Conservation (phyloP, 192 early-diverging fungal species). For the Podila horticola region DNA sequence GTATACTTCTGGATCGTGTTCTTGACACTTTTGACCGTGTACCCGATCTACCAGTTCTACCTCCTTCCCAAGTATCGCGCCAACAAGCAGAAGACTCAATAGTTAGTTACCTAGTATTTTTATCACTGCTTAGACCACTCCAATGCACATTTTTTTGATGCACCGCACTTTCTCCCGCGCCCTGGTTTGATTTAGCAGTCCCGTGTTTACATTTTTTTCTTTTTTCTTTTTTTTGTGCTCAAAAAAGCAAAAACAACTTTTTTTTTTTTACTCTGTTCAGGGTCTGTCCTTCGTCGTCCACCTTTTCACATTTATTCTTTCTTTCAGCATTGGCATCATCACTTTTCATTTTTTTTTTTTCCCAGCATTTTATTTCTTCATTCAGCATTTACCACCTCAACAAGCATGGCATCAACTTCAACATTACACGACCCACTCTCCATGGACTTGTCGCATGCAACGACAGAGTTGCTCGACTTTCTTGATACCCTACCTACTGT, state of each 20-base stretch:
- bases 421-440: conserved; percentile 47
- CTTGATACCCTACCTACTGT: conserved; percentile 43
- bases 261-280: neutral
- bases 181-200: too few species aligned
- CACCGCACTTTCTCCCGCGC: too few species aligned
- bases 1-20: conserved; percentile 81
- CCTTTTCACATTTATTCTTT: neutral
- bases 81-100: conserved; percentile 20
- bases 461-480: conserved; percentile 40
- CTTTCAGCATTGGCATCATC: conserved; percentile 5
- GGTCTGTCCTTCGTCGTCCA: conserved; percentile 5
- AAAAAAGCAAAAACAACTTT: neutral
- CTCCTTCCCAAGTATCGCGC: conserved; percentile 23
- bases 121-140: too few species aligned
- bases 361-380: conserved; percentile 1
- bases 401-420: conserved; percentile 22
- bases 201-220: neutral
- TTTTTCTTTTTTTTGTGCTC: conserved; percentile 2
- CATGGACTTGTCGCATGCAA: conserved; percentile 44
- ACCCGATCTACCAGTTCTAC: conserved; percentile 81
- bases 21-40: conserved; percentile 65
- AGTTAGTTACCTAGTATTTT: neutral
- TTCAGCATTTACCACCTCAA: neutral
- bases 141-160: neutral
- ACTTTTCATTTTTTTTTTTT: conserved; percentile 7